Conservation (phyloP, 495 filamentous ascomycete genomes). For the Podospora australis region DNA sequence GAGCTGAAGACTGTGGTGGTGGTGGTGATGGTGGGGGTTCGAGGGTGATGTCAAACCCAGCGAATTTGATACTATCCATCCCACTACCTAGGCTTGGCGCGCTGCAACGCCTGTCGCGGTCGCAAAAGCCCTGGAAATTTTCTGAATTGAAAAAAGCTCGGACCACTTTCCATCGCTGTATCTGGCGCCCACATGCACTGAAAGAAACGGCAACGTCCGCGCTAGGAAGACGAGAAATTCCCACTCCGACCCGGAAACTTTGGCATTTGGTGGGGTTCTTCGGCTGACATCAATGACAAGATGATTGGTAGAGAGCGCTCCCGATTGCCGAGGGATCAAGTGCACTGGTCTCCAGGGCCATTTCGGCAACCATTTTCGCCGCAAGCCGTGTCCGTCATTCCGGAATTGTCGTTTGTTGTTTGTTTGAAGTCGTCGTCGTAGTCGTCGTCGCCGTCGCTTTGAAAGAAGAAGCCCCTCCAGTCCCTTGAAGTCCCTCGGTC, state of each 20-base stretch:
- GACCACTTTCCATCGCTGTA: not conserved
- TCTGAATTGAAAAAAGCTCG: not conserved
- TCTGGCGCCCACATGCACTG: no score
- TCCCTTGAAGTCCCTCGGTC: slow-evolving; percentile 4
- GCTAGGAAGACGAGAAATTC: slow-evolving; percentile 6
- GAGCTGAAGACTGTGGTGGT: no score
- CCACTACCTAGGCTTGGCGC: no score
- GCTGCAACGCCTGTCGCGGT: no score
- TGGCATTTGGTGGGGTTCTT: slow-evolving; percentile 8
- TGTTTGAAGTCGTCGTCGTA: no score
- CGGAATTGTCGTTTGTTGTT: no score
- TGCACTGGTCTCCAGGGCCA: slow-evolving; percentile 1
- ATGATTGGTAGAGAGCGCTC: slow-evolving; percentile 20
- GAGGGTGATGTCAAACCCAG: no score
- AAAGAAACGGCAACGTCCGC: not conserved
- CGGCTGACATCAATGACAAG: slow-evolving; percentile 24
- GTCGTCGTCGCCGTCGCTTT: slow-evolving; percentile 12
- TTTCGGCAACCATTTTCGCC: slow-evolving; percentile 21
- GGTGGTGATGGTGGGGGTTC: no score
- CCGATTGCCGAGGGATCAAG: slow-evolving; percentile 30
- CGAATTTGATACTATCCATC: no score
- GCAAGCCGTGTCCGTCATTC: slow-evolving; percentile 1
- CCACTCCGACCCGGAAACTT: slow-evolving; percentile 9
- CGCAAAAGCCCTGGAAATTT: not conserved
- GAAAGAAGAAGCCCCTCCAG: not conserved